A percentile compares a stretch with the other conserved stretches of the same genome.
phyloP scores from a whole-genome alignment of 176 grass and related monocot species.

The Thalia dealbata region DNA sequence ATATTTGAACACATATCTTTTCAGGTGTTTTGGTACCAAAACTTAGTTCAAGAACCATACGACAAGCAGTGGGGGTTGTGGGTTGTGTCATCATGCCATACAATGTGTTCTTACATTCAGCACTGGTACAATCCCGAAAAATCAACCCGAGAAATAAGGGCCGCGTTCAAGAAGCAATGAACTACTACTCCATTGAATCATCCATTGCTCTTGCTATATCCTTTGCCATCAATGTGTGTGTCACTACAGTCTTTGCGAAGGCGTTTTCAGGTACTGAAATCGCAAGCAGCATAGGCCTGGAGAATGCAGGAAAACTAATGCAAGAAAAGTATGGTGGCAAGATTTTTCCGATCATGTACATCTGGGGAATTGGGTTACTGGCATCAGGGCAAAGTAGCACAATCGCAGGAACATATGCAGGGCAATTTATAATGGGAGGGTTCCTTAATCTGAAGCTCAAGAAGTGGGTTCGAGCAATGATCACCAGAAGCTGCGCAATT shows the following conservation, averaged over 20 bases:
- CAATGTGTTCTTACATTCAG: slow-evolving; percentile 27
- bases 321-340: slow-evolving; percentile 72
- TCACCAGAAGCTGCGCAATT: slow-evolving; percentile 82
- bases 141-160: neutral
- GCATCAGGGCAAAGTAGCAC: slow-evolving; percentile 95
- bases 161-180: slow-evolving; percentile 17
- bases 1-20: slow-evolving; percentile 12
- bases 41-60: slow-evolving; percentile 20
- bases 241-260: slow-evolving; percentile 22
- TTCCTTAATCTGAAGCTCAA: slow-evolving; percentile 92
- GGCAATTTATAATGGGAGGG: slow-evolving; percentile 90
- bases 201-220: slow-evolving; percentile 11
- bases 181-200: slow-evolving; percentile 19
- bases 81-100: slow-evolving; percentile 22
- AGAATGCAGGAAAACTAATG: slow-evolving; percentile 63
- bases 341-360: slow-evolving; percentile 82
- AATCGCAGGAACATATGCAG: slow-evolving; percentile 81
- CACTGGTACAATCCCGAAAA: slow-evolving; percentile 21
- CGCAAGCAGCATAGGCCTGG: slow-evolving; percentile 11
- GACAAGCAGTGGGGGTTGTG: slow-evolving; percentile 18
- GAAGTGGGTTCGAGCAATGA: slow-evolving; percentile 79
- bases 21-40: slow-evolving; percentile 76
- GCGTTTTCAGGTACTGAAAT: slow-evolving; percentile 11
- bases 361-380: slow-evolving; percentile 80
- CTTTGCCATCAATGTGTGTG: slow-evolving; percentile 17